phyloP scores from a whole-genome alignment of 2,329 filamentous ascomycete genomes.

The Pseudogymnoascus destructans region DNA sequence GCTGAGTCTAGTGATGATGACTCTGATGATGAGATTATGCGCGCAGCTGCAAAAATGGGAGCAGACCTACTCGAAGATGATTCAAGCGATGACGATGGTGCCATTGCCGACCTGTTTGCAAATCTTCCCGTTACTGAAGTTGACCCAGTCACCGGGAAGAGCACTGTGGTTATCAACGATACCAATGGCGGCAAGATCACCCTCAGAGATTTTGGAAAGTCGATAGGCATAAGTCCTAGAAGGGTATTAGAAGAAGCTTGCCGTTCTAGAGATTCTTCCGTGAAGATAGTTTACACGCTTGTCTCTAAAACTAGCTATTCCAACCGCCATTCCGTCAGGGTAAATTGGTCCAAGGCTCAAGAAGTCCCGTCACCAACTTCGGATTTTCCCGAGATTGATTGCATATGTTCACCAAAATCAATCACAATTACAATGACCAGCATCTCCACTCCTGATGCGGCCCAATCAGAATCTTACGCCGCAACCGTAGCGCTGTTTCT shows the following conservation, averaged over 20 bases:
- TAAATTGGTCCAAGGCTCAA: constrained; percentile 69
- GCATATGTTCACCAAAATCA: constrained; percentile 31
- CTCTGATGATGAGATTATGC: constrained; percentile 34
- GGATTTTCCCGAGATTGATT: constrained; percentile 22
- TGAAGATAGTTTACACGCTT: constrained; percentile 52
- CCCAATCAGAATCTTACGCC: constrained; percentile 78
- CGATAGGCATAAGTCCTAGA: constrained; percentile 61
- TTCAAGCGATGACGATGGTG: constrained; percentile 39
- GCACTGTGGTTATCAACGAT: constrained; percentile 40
- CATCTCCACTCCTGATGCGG: constrained; percentile 58
- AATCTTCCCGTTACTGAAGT: constrained; percentile 48
- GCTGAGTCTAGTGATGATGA: constrained; percentile 26
- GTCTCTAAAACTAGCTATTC: constrained; percentile 64
- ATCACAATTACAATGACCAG: constrained; percentile 61
- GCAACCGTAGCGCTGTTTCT: constrained; percentile 73
- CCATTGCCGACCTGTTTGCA: constrained; percentile 43
- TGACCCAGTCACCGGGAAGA: constrained; percentile 44
- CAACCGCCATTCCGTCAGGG: constrained; percentile 59
- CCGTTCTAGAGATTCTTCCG: constrained; percentile 55
- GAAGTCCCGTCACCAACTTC: constrained; percentile 31
- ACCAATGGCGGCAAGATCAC: constrained; percentile 41
- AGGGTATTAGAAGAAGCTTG: constrained; percentile 79
- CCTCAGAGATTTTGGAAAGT: constrained; percentile 75
- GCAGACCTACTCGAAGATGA: constrained; percentile 44
- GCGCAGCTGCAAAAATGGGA: constrained; percentile 45